phyloP scores from a whole-genome alignment of 208 protist species.

The Crithidia brevicula region DNA sequence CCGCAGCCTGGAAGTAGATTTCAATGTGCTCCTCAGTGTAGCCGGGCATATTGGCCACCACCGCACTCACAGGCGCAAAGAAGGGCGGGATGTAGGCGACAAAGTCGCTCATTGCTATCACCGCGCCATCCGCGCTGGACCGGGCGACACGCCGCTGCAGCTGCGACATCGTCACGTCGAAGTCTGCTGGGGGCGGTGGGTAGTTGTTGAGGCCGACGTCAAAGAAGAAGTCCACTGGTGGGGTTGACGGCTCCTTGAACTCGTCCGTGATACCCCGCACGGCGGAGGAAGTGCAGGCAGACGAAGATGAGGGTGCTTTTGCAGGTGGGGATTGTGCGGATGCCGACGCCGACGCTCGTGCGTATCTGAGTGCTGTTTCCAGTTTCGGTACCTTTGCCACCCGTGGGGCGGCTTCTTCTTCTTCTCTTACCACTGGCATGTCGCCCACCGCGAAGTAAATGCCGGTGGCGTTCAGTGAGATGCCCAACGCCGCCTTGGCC shows the following conservation, averaged over 20 bases:
- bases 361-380: too few species aligned
- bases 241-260: too few species aligned
- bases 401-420: too few species aligned
- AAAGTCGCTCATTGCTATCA: constrained; percentile 79
- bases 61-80: constrained; percentile 77
- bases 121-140: constrained; percentile 56
- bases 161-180: constrained; percentile 1
- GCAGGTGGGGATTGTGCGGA: too few species aligned
- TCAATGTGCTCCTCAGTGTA: constrained; percentile 88
- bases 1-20: constrained; percentile 60
- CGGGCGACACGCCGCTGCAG: not conserved
- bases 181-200: too few species aligned
- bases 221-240: too few species aligned
- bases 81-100: constrained; percentile 85
- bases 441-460: constrained; percentile 61
- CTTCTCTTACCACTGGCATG: constrained; percentile 13
- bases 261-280: too few species aligned
- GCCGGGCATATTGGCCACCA: constrained; percentile 78
- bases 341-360: too few species aligned
- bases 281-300: too few species aligned
- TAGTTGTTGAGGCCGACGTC: too few species aligned
- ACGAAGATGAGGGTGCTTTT: too few species aligned
- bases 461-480: constrained; percentile 57
- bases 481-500: constrained; percentile 29
- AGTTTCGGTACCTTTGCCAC: too few species aligned